Percentiles rank a stretch among this genome's conserved stretches.
Evolutionary conservation across 2,329 filamentous ascomycete species (phyloP).

Genomic region (Tolypocladium nubicola): DNA sequence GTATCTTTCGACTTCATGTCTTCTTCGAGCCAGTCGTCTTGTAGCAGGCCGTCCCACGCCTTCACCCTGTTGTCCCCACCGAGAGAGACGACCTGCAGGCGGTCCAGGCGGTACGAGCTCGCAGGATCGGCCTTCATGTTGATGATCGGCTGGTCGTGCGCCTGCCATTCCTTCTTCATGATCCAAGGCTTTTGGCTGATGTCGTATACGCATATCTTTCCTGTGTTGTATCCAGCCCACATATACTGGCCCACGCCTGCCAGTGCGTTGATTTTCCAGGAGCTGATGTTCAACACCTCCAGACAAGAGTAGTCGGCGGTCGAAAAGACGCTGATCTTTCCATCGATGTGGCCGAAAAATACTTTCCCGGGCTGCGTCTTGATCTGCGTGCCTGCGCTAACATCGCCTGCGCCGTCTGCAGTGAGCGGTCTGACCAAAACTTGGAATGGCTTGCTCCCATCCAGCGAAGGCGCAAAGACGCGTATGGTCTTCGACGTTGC

Average conservation of each 20-base stretch:
- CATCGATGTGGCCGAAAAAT: conserved; percentile 86
- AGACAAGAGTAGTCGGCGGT: conserved; percentile 65
- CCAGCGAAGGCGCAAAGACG: conserved; percentile 64
- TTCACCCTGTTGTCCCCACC: conserved; percentile 79
- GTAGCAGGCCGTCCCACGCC: conserved; percentile 84
- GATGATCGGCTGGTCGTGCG: conserved; percentile 73
- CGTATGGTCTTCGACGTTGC: conserved; percentile 80
- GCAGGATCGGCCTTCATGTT: conserved; percentile 69
- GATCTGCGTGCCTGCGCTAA: conserved; percentile 73
- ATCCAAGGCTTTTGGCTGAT: conserved; percentile 73
- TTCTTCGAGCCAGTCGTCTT: conserved; percentile 88
- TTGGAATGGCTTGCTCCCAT: conserved; percentile 62
- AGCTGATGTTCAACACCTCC: conserved; percentile 73
- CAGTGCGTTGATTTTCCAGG: conserved; percentile 90
- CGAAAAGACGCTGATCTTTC: conserved; percentile 91
- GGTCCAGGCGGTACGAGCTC: conserved; percentile 75
- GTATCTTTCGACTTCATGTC: conserved; percentile 78
- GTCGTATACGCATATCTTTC: conserved; percentile 90
- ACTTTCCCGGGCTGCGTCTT: conserved; percentile 67
- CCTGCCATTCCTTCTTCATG: conserved; percentile 89
- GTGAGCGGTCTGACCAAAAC: conserved; percentile 60
- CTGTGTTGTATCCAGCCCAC: conserved; percentile 92
- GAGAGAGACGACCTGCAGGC: conserved; percentile 74
- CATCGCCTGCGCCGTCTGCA: conserved; percentile 68
- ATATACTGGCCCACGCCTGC: conserved; percentile 70